A percentile compares a stretch with the other conserved stretches of the same genome.
Evolutionary conservation across 1,139 yeast genomes (phyloP).

Genomic region (Blastobotrys malaysiensis): DNA sequence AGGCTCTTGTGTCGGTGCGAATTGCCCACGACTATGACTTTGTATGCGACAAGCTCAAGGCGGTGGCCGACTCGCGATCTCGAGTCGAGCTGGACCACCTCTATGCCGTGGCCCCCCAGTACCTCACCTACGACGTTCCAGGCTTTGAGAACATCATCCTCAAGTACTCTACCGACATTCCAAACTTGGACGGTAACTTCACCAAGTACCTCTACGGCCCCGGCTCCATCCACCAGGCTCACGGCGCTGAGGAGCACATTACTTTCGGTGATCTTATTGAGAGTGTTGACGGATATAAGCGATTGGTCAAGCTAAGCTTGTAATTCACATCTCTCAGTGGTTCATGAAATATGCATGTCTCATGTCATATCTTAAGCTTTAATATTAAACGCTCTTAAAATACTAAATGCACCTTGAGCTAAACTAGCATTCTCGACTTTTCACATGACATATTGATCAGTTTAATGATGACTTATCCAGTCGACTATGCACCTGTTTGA

Average conservation of each 20-base stretch:
- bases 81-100: conserved; percentile 27
- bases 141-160: conserved; percentile 55
- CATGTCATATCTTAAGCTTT: background rate
- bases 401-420: no score
- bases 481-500: no score
- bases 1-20: conserved; percentile 48
- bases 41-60: conserved; percentile 37
- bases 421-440: no score
- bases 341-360: background rate
- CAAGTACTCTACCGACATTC: conserved; percentile 64
- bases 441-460: no score
- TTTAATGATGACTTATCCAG: no score
- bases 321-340: no score
- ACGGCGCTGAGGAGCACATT: conserved; percentile 53
- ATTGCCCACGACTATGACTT: conserved; percentile 45
- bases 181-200: conserved; percentile 41
- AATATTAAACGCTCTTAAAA: background rate
- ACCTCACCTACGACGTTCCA: conserved; percentile 53
- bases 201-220: conserved; percentile 61
- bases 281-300: conserved; percentile 54
- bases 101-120: conserved; percentile 38
- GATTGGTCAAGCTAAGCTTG: conserved; percentile 34
- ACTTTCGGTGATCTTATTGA: conserved; percentile 45
- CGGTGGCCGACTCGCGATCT: conserved; percentile 32
- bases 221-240: conserved; percentile 63